A percentile compares a stretch with the other conserved stretches of the same genome.
Evolutionary conservation across 345 rosid genomes (phyloP).

Genomic region (Passiflora organensis): DNA sequence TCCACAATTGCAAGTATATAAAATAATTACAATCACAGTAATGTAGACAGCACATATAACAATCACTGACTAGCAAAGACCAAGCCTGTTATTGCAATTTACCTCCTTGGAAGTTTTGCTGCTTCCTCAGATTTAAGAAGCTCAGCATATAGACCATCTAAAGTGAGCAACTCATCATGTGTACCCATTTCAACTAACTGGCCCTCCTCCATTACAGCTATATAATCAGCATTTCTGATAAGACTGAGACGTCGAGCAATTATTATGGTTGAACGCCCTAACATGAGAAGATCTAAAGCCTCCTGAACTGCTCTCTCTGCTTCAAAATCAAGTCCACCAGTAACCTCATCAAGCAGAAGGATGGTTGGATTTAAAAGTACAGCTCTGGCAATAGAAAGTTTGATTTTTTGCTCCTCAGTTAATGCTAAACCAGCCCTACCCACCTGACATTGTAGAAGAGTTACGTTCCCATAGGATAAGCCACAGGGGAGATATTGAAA

Average conservation of each 20-base stretch:
- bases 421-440: slow-evolving; percentile 83
- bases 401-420: slow-evolving; percentile 94
- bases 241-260: slow-evolving; percentile 92
- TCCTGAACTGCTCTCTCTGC: slow-evolving; percentile 95
- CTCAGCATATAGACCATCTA: slow-evolving; percentile 82
- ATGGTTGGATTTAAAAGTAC: slow-evolving; percentile 83
- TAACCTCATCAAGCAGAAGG: slow-evolving; percentile 96
- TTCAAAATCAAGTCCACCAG: slow-evolving; percentile 97
- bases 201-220: slow-evolving; percentile 98
- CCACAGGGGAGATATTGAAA: slow-evolving; percentile 4
- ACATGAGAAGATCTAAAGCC: slow-evolving; percentile 90
- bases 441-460: no score
- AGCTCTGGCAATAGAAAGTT: slow-evolving; percentile 95
- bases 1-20: no score
- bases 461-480: no score
- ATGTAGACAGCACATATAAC: slow-evolving; percentile 2
- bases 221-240: slow-evolving; percentile 89
- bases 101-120: slow-evolving; percentile 95
- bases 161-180: slow-evolving; percentile 71
- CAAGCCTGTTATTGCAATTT: slow-evolving; percentile 14
- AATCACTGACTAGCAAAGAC: not conserved
- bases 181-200: slow-evolving; percentile 98
- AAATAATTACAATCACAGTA: not conserved
- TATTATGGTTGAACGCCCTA: slow-evolving; percentile 95
- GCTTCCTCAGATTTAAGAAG: slow-evolving; percentile 97